Conservation (phyloP, 345 rosid genomes). For the Lepidium sativum region DNA sequence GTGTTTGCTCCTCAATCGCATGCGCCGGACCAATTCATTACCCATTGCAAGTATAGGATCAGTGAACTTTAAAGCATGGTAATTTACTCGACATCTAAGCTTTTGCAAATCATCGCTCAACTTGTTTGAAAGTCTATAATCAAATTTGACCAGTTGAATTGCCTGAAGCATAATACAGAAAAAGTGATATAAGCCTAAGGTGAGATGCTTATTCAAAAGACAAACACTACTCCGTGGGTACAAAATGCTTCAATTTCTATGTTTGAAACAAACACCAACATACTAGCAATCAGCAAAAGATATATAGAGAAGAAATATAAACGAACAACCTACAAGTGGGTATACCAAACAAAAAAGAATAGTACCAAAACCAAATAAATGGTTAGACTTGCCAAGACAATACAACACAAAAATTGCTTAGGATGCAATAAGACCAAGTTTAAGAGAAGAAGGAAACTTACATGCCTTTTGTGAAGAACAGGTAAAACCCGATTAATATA, state of each 20-base stretch:
- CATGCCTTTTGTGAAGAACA: constrained; percentile 98
- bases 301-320: neutral
- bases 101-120: constrained; percentile 80
- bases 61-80: constrained; percentile 84
- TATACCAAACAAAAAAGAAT: neutral
- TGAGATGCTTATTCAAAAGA: neutral
- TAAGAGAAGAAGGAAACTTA: constrained; percentile 55
- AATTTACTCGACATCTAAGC: constrained; percentile 92
- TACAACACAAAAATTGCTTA: neutral
- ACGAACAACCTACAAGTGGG: neutral
- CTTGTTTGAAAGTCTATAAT: constrained; percentile 89
- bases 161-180: constrained; percentile 41
- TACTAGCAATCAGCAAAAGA: constrained; percentile 1
- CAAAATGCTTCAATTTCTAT: neutral
- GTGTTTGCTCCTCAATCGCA: constrained; percentile 75
- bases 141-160: constrained; percentile 85
- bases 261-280: neutral
- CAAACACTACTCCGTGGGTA: neutral
- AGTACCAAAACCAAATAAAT: neutral
- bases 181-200: constrained; percentile 7
- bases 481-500: constrained; percentile 86
- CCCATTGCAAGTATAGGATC: constrained; percentile 79
- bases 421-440: neutral
- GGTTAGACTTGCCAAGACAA: neutral
- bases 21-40: constrained; percentile 55